Conservation (phyloP, 2,329 filamentous ascomycete genomes). For the Xylaria sp. region DNA sequence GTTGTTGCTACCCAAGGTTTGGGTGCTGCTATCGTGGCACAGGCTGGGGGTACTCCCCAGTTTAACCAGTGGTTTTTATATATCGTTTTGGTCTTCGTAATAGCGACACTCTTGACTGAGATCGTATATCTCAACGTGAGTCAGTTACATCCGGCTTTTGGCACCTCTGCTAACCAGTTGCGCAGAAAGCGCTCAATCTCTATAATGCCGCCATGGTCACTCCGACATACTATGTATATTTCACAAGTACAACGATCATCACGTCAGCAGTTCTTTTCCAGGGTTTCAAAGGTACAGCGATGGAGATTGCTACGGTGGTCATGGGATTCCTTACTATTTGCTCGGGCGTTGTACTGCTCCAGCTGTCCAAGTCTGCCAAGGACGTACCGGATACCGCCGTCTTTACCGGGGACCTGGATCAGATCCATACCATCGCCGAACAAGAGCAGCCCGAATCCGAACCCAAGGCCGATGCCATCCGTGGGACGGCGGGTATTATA, state of each 20-base stretch:
- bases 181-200: conserved; percentile 93
- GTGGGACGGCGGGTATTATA: conserved; percentile 85
- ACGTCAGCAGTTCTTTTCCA: conserved; percentile 90
- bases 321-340: conserved; percentile 95
- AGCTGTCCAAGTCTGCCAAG: conserved; percentile 97
- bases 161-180: conserved; percentile 37
- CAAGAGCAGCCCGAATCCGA: conserved; percentile 96
- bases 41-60: conserved; percentile 78
- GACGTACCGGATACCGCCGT: conserved; percentile 93
- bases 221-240: conserved; percentile 98
- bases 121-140: conserved; percentile 95
- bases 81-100: conserved; percentile 86
- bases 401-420: conserved; percentile 89
- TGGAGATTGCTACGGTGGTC: conserved; percentile 84
- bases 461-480: conserved; percentile 93
- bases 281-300: conserved; percentile 85
- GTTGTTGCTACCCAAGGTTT: conserved; percentile 94
- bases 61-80: conserved; percentile 99
- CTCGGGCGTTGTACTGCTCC: conserved; percentile 85
- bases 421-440: conserved; percentile 92
- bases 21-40: conserved; percentile 86
- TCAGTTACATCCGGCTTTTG: conserved; percentile 28
- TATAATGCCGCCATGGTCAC: conserved; percentile 97
- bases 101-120: conserved; percentile 86
- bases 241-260: conserved; percentile 93